Evolutionary conservation across 2,329 filamentous ascomycete genomes (phyloP), one percentile per base, ranked within the genome.

Genomic region (Paecilomyces sp.): DNA sequence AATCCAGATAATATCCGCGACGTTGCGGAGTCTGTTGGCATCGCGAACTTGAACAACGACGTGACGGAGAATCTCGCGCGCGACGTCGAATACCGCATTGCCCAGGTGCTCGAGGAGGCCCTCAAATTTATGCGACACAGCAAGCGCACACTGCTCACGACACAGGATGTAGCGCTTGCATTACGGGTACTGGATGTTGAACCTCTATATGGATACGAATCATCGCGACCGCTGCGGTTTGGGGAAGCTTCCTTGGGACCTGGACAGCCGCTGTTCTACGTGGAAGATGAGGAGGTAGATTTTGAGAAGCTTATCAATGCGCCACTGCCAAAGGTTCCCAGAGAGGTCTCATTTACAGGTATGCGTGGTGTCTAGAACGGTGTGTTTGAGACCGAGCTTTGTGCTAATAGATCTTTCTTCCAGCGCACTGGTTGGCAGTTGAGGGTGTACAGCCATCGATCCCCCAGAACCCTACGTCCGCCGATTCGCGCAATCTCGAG

Each of bases 301-400:
- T 97, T 99, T 72, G 94, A 99, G 79, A 97, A 97, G 80, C 81
- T 99, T 66, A 97, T 99, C 73, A 99, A 99, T 77, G 92, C 92
- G 64, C 91, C 94, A 3, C 77, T 99, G 65, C 94, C 94, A 28
- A 97, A 95, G 75, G 92, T 99, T 31, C 94, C 94, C 34, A 84
- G 93, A 56, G 94, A 99, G 74, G 89, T 94, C 68, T 91, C 87
- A 62, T 93, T 97, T 71, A 97, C 93, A 50, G 89, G 91, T 93
- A 79, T 59, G 82, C 66, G 18, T 57, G 9, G 28, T 55, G 28
- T 25, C 24, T 53, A 3, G 3, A 33, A 1, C 31, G 12, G 25
- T 30, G 13, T 31, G 25, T n/a, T 53, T 41, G n/a, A 47, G 41
- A 47, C 2, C 12, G 57, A 51, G 11, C n/a, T 54, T 47, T 56